Percentiles rank a stretch among this genome's conserved stretches.
phyloP scores from a whole-genome alignment of 768 basidiomycete species.

The Aureoboletus auriporus region DNA sequence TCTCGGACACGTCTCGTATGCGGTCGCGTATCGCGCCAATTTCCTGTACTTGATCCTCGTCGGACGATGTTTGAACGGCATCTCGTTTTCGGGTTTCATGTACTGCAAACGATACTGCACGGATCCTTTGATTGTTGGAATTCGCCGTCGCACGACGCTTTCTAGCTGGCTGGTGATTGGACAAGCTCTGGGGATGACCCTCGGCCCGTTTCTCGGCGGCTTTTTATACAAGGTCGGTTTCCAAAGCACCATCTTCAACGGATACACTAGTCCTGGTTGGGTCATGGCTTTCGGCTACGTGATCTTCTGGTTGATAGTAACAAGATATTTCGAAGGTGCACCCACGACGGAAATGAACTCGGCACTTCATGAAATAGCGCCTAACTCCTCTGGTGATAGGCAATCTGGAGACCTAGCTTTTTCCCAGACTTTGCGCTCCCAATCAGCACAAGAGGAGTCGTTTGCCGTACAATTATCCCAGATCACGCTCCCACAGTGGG shows the following conservation, averaged over 20 bases:
- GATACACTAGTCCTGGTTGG: conserved; percentile 66
- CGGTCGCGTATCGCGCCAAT: conserved; percentile 52
- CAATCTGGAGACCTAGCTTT: not conserved
- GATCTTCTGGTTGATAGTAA: conserved; percentile 43
- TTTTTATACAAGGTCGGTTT: conserved; percentile 60
- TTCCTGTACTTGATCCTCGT: conserved; percentile 68
- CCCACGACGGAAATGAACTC: conserved; percentile 14
- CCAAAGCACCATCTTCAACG: conserved; percentile 54
- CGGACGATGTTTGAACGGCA: conserved; percentile 60
- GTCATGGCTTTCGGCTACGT: conserved; percentile 54
- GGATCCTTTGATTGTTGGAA: conserved; percentile 61
- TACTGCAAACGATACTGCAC: conserved; percentile 66
- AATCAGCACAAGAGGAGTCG: conserved; percentile 5
- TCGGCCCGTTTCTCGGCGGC: conserved; percentile 63
- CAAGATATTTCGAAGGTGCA: conserved; percentile 40
- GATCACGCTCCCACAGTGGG: conserved; percentile 39
- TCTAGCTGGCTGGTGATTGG: conserved; percentile 62
- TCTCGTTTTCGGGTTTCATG: conserved; percentile 63
- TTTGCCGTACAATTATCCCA: conserved; percentile 7
- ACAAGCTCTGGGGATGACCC: conserved; percentile 57
- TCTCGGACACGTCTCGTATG: conserved; percentile 58
- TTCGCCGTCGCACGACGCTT: conserved; percentile 58
- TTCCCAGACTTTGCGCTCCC: not conserved
- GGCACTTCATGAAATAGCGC: conserved; percentile 9
- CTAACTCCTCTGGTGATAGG: not conserved